Base-by-base conservation (phyloP, 345 rosid species). In the Diplotaxis tenuifolia region DNA sequence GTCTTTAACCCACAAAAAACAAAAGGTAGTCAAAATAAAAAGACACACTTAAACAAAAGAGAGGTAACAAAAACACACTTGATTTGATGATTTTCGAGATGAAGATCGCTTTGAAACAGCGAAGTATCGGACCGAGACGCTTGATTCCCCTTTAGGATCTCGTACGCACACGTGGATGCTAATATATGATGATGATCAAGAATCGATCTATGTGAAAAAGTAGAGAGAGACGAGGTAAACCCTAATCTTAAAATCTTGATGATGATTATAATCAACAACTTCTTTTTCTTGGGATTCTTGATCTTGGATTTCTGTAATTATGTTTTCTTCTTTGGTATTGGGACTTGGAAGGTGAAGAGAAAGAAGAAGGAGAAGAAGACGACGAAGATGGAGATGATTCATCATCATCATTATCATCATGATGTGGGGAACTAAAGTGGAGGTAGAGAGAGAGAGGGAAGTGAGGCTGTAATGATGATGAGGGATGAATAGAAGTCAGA, bases 41-140 rank as follows among this genome's bases (percentile, higher is more conserved):
- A 38, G 18, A 67, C 34, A 60, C 19, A 57, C 52, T 29, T 16
- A 32, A 42, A 56, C 9, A 34, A 58, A 0, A 59, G 19, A 62
- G 28, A 68, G 34, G 53, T 62, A 45, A 56, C 18, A 58, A 50
- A 71, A 25, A 70, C 28, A 76, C 50, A 64, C 62, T 68, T 28
- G 53, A 50, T 50, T 50, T 34, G 64, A 54, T 50, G 68, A 61
- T 34, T 6, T 50, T 52, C 29, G 11, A 75, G 60, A 69, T 56
- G 59, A 65, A 56, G 67, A 65, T 71, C 47, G 80, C 67, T 71
- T 64, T 25, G 45, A 64, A 59, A 42, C 22, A 71, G 63, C 75
- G 72, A 71, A 71, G 38, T 76, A 71, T 77, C 80, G 80, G 80
- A 77, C 80, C 80, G 80, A 77, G 76, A 77, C 72, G 76, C 80